phyloP scores from a whole-genome alignment of 495 filamentous ascomycete genomes.

The Daldinia caldariorum region DNA sequence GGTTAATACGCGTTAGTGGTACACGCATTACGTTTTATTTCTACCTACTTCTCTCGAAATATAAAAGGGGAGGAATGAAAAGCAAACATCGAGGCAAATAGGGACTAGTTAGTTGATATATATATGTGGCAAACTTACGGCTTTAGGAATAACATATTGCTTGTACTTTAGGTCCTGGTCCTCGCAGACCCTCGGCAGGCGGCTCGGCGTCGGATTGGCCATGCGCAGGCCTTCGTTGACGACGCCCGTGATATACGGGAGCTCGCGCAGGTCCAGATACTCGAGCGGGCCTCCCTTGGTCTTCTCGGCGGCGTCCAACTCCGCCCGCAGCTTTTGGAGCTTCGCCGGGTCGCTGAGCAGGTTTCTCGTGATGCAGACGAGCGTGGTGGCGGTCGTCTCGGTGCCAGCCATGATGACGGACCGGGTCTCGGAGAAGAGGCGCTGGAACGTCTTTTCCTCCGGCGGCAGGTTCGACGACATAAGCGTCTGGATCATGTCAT shows the following conservation, averaged over 20 bases:
- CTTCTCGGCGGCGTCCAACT: slow-evolving; percentile 43
- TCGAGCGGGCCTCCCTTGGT: slow-evolving; percentile 26
- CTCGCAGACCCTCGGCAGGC: slow-evolving; percentile 55
- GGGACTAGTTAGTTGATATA: too few relatives aligned
- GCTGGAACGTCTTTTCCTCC: slow-evolving; percentile 50
- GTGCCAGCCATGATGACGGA: slow-evolving; percentile 54
- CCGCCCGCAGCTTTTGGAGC: slow-evolving; percentile 43
- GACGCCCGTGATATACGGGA: slow-evolving; percentile 55
- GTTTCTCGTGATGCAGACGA: slow-evolving; percentile 48
- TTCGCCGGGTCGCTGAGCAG: slow-evolving; percentile 43
- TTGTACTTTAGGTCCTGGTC: slow-evolving; percentile 55
- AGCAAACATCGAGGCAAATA: not conserved
- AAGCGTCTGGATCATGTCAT: slow-evolving; percentile 45
- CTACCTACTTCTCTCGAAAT: not conserved
- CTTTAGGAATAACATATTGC: slow-evolving; percentile 38
- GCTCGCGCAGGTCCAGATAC: slow-evolving; percentile 43
- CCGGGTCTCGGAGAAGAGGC: slow-evolving; percentile 48
- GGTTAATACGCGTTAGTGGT: not conserved
- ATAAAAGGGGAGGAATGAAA: not conserved
- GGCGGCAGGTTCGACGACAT: slow-evolving; percentile 51
- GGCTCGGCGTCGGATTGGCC: slow-evolving; percentile 54
- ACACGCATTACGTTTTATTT: not conserved
- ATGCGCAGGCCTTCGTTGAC: slow-evolving; percentile 55
- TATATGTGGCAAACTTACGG: slow-evolving; percentile 30
- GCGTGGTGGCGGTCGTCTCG: slow-evolving; percentile 50